Base-by-base conservation (phyloP, 345 rosid species). In the Populus pruinosa region DNA sequence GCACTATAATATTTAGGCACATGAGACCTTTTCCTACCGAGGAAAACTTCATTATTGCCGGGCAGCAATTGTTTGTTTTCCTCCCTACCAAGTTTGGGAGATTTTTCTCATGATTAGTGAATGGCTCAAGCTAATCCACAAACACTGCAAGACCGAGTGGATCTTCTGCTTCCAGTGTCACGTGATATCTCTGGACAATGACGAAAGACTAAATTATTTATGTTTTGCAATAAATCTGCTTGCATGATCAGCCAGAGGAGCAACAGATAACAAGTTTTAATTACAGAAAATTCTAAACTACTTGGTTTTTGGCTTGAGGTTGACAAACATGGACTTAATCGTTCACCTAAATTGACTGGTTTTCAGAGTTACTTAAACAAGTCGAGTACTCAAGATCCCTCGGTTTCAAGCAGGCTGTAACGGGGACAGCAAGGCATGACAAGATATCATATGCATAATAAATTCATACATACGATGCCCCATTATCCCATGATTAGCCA, bases 381-480 rank as follows among this genome's bases (percentile, higher is more conserved):
- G 56, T 72, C 35, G 8, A 50, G 20, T 39, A 39, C 8, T 8
- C 25, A 35, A 55, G 75, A 72, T 35, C 75, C 55, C 31, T 36
- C 14, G n/a, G 39, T n/a, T 25, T 59, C 64, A n/a, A 59, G 23
- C 69, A 67, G 77, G 80, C 78, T 81, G 76, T 78, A 77, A 72
- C 66, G 72, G 84, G 78, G 79, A 69, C 59, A 61, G 41, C 23
- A 23, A 31, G 72, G 27, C 18, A 75, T 67, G 76, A 43, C 72
- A 75, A 38, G 76, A 68, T 65, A 47, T 18, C 25, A 56, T 13
- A 21, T 11, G 11, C 21, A 69, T 27, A 35, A 35, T n/a, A 14
- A 6, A 5, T 0, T 7, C 27, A 63, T 23, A 53, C 31, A 65
- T 33, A 66, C 29, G 69, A 41, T 76, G 82, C 79, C 72, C 82